Conservation (phyloP, 768 basidiomycete species). For the Phylloporus arenicola region DNA sequence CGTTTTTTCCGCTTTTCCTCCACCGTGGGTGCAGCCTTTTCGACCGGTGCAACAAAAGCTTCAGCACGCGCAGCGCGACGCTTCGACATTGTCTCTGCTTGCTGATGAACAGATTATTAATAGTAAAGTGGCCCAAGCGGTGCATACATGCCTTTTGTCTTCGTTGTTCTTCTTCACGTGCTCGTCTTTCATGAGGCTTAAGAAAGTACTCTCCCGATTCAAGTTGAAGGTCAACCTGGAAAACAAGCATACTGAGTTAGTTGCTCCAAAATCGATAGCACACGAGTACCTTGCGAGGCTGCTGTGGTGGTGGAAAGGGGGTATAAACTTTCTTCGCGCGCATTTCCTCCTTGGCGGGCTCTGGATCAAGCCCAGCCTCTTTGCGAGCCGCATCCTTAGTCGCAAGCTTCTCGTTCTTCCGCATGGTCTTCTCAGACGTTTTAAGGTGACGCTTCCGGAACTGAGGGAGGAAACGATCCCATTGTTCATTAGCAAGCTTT, state of each 20-base stretch:
- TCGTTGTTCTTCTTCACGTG: conserved; percentile 61
- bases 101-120: conserved; percentile 40
- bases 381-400: conserved; percentile 58
- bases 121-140: neutral
- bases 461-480: conserved; percentile 96
- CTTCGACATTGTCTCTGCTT: conserved; percentile 68
- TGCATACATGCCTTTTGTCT: conserved; percentile 54
- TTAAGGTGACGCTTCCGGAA: conserved; percentile 92
- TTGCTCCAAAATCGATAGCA: neutral
- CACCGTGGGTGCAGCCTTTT: conserved; percentile 65
- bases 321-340: conserved; percentile 88
- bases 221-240: conserved; percentile 83
- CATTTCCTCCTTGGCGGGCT: conserved; percentile 38
- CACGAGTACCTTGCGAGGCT: conserved; percentile 76
- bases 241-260: conserved; percentile 4
- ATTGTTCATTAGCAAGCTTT: conserved; percentile 86
- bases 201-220: conserved; percentile 99
- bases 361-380: conserved; percentile 58
- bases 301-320: conserved; percentile 96
- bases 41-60: conserved; percentile 84
- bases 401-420: conserved; percentile 72
- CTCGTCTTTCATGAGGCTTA: conserved; percentile 82
- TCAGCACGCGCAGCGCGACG: conserved; percentile 78
- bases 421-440: conserved; percentile 88
- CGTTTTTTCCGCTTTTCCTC: conserved; percentile 69